Base-by-base conservation (phyloP, 441 rosid species). In the Adansonia madagascariensis region DNA sequence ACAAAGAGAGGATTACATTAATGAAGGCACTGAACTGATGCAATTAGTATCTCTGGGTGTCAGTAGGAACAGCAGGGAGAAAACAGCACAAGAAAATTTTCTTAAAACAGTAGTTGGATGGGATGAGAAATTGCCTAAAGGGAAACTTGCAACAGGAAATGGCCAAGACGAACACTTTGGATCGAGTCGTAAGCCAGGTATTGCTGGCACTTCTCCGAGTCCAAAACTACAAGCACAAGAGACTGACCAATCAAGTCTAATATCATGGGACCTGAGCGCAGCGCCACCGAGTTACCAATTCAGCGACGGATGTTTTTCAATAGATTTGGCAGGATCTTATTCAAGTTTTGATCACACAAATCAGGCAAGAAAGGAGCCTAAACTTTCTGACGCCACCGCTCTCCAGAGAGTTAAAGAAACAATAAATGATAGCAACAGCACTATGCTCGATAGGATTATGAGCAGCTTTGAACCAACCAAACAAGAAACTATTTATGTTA, bases 291-390 rank as follows among this genome's bases (percentile, higher is more conserved):
- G 94, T 78, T 79, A 69, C 63, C 94, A 87, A 65, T 81, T 83
- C 63, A 90, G 88, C 62, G 90, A 87, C 14, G 59, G 83, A 0
- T 65, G 73, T 73, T 90, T 90, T 77, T 89, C 91, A 0, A 86
- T 87, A 7, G 92, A 90, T 80, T 66, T 90, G 78, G 81, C 80
- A 1, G 83, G 81, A 73, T 84, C 92, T 46, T 82, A 70, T 77
- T 68, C 83, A 3, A 44, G 79, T 66, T n/a, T 20, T 15, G 61
- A 60, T 10, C 55, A 17, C 7, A 44, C 41, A 39, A 20, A 18
- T 27, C 81, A 59, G 75, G 61, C 15, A 18, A 17, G 18, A 9
- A 63, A 24, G 49, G 76, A 75, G 43, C 4, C 62, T 50, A 74
- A 49, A 10, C 17, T 46, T 65, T 46, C 50, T 3, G 80, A 64